These are phyloP conservation scores for Kondoa subrosea DNA, from an alignment of 768 basidiomycete genomes.

Conservation along the genomic window DNA sequence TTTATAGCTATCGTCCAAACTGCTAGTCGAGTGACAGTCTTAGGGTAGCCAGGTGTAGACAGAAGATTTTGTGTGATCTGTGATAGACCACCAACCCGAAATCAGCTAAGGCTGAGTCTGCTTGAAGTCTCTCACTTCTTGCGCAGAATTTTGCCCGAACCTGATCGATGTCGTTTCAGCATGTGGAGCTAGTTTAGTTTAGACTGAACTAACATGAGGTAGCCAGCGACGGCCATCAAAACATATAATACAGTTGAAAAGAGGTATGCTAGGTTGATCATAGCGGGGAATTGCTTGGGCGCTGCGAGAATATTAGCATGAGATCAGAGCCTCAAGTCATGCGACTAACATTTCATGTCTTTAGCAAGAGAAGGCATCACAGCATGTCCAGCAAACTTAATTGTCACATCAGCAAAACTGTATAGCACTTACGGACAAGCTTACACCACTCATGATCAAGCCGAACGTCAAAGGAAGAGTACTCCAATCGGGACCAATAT, in stretches of 20 bases:
- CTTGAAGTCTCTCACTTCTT: slow-evolving; percentile 20
- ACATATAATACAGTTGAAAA: slow-evolving; percentile 38
- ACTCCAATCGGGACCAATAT: slow-evolving; percentile 40
- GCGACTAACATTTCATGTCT: slow-evolving; percentile 47
- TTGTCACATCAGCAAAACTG: slow-evolving; percentile 28
- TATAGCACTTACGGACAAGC: slow-evolving; percentile 22
- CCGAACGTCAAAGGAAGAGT: slow-evolving; percentile 68
- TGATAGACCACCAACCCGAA: neutral
- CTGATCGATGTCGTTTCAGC: slow-evolving; percentile 4
- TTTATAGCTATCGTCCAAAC: slow-evolving; percentile 63
- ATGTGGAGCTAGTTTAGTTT: slow-evolving; percentile 10
- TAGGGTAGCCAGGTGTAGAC: slow-evolving; percentile 53
- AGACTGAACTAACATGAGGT: slow-evolving; percentile 61
- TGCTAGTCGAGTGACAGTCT: slow-evolving; percentile 50
- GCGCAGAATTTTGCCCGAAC: slow-evolving; percentile 24
- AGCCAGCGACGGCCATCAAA: slow-evolving; percentile 61
- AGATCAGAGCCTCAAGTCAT: neutral
- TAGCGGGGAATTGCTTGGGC: slow-evolving; percentile 57
- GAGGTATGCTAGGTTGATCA: slow-evolving; percentile 67
- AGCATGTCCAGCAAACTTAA: slow-evolving; percentile 83
- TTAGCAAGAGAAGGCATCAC: slow-evolving; percentile 75
- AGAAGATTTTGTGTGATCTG: slow-evolving; percentile 73
- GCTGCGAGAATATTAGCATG: slow-evolving; percentile 33
- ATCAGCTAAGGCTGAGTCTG: neutral
- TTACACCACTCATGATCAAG: slow-evolving; percentile 76